These are phyloP conservation scores for Xylaria sp. DNA, from an alignment of 2,329 filamentous ascomycete species.

Conservation along the genomic window DNA sequence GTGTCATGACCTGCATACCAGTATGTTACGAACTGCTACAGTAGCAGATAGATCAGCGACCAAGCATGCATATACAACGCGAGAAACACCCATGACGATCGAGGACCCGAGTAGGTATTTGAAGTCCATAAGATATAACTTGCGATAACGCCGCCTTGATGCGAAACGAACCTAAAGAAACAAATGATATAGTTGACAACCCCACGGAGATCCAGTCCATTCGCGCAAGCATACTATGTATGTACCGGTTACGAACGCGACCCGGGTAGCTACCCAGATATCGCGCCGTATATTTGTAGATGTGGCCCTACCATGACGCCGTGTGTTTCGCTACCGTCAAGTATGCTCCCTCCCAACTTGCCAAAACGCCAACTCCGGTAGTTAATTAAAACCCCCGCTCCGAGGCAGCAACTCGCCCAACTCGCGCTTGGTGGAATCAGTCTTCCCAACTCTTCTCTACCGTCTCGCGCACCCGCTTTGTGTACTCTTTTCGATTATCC, in stretches of 20 bases:
- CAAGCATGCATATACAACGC: not conserved
- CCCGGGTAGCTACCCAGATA: slow-evolving; percentile 3
- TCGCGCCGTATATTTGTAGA: slow-evolving; percentile 1
- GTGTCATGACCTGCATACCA: no score
- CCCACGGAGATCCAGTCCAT: slow-evolving; percentile 7
- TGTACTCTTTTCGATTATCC: slow-evolving; percentile 95
- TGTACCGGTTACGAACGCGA: slow-evolving; percentile 10
- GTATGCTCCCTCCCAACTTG: slow-evolving; percentile 16
- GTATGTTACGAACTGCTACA: not conserved
- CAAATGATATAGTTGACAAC: not conserved
- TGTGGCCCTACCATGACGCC: slow-evolving; percentile 11
- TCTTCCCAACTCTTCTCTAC: slow-evolving; percentile 99
- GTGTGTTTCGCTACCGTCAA: slow-evolving; percentile 4
- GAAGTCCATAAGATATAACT: slow-evolving; percentile 9
- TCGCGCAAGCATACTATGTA: slow-evolving; percentile 6
- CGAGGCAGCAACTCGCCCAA: not conserved
- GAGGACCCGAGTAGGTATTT: not conserved
- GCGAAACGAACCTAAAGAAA: slow-evolving; percentile 13
- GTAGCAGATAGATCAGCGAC: not conserved
- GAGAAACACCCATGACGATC: not conserved
- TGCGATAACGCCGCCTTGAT: slow-evolving; percentile 23
- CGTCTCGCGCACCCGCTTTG: slow-evolving; percentile 91
- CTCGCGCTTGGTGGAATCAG: slow-evolving; percentile 44
- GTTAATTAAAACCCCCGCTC: slow-evolving; percentile 17
- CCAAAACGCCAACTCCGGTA: slow-evolving; percentile 27